A percentile compares a stretch with the other conserved stretches of the same genome.
Conservation (phyloP, 495 filamentous ascomycete species). For the Thermochaetoides thermophila region DNA sequence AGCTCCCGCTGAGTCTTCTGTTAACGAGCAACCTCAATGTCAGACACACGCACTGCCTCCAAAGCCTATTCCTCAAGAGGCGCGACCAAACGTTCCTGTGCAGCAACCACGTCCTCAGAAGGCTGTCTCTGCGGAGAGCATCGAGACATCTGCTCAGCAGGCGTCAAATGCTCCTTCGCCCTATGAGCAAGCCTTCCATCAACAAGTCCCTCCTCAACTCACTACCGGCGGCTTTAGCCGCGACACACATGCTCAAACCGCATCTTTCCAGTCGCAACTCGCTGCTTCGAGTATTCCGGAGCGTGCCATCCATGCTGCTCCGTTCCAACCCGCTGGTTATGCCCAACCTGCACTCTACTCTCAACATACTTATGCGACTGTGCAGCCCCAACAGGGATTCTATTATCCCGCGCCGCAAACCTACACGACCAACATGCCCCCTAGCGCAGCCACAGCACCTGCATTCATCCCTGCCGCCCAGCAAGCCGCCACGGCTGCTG, state of each 20-base stretch:
- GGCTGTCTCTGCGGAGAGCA: conserved; percentile 82
- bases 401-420: conserved; percentile 37
- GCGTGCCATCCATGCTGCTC: conserved; percentile 78
- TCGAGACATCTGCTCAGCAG: conserved; percentile 67
- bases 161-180: conserved; percentile 45
- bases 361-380: conserved; percentile 34
- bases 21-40: conserved; percentile 37
- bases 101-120: conserved; percentile 95
- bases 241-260: conserved; percentile 51
- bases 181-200: conserved; percentile 80
- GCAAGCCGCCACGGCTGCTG: conserved; percentile 22
- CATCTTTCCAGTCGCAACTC: conserved; percentile 62
- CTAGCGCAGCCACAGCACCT: conserved; percentile 38
- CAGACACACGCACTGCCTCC: conserved; percentile 48
- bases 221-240: conserved; percentile 40
- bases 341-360: conserved; percentile 51
- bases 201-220: conserved; percentile 66
- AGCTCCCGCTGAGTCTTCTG: conserved; percentile 19
- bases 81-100: conserved; percentile 67
- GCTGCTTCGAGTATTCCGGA: conserved; percentile 91
- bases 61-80: conserved; percentile 66
- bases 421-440: conserved; percentile 37
- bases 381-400: conserved; percentile 39
- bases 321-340: conserved; percentile 71
- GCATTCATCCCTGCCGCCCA: conserved; percentile 43